phyloP scores from a whole-genome alignment of 768 basidiomycete genomes.

The Termitomyces titanicus region DNA sequence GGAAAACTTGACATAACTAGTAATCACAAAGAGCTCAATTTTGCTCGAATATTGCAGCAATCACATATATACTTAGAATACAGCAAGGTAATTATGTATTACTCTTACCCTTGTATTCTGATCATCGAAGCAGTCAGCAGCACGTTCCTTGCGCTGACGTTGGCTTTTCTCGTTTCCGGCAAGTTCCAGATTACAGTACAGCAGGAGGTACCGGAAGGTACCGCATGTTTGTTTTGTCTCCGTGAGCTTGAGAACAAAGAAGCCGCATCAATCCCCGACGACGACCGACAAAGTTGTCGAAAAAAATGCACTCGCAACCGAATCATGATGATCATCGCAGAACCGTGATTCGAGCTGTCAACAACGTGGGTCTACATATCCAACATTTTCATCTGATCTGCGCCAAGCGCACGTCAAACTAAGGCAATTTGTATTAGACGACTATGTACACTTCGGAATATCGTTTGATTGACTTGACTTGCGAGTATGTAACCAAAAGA shows the following conservation, averaged over 20 bases:
- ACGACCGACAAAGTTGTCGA: not conserved
- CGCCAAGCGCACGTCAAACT: not conserved
- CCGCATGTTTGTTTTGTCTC: not conserved
- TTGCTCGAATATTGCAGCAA: too few relatives aligned
- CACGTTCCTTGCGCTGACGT: not conserved
- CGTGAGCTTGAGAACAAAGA: not conserved
- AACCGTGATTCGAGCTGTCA: not conserved
- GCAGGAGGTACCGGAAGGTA: not conserved
- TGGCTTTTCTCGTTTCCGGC: not conserved
- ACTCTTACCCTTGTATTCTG: not conserved
- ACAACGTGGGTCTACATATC: not conserved
- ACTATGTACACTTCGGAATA: too few relatives aligned
- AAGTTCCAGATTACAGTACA: not conserved
- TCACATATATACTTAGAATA: too few relatives aligned
- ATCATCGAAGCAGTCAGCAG: not conserved
- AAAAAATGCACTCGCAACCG: not conserved
- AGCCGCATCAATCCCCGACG: too few relatives aligned
- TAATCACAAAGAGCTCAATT: too few relatives aligned
- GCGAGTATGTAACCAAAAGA: not conserved
- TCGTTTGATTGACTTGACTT: too few relatives aligned
- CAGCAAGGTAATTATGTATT: too few relatives aligned
- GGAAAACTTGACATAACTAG: too few relatives aligned
- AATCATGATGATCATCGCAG: not conserved
- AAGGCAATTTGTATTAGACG: not conserved
- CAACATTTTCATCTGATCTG: too few relatives aligned